phyloP scores from a whole-genome alignment of 345 rosid species.

The Microthlaspi erraticum region DNA sequence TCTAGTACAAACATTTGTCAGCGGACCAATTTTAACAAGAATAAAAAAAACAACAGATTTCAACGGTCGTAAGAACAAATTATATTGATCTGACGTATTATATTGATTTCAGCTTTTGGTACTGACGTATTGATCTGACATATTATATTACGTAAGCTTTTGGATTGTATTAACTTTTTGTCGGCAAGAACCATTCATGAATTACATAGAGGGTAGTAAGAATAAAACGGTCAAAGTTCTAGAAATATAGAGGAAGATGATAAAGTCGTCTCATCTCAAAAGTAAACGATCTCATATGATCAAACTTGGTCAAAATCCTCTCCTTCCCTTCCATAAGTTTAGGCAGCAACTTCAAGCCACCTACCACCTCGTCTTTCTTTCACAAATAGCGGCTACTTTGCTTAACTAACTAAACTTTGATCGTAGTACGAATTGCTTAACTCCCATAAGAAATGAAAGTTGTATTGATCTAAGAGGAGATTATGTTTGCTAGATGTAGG shows the following conservation, averaged over 20 bases:
- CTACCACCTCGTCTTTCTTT: not conserved
- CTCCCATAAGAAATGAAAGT: not conserved
- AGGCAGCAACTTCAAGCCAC: slow-evolving; percentile 1
- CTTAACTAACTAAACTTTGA: not conserved
- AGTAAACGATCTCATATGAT: not conserved
- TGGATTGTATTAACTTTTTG: not conserved
- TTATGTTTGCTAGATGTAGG: not conserved
- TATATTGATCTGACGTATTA: not conserved
- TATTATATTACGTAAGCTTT: not conserved
- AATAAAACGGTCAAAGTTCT: slow-evolving; percentile 3
- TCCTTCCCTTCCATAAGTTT: not conserved
- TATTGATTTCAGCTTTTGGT: not conserved
- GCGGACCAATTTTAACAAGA: not conserved
- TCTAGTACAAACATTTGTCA: not conserved
- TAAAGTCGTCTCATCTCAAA: not conserved
- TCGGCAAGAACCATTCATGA: not conserved
- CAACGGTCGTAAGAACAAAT: not conserved
- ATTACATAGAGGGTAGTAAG: not conserved
- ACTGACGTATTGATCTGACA: not conserved
- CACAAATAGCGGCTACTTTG: not conserved
- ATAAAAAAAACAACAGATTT: not conserved
- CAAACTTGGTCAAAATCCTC: slow-evolving; percentile 7
- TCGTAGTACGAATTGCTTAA: not conserved
- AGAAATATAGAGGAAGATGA: not conserved
- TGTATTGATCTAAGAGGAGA: not conserved